Percentiles rank a stretch among this genome's conserved stretches.
These are phyloP conservation scores for Phytophthora pistaciae DNA, from an alignment of 352 stramenopile genomes.

Conservation along the genomic window DNA sequence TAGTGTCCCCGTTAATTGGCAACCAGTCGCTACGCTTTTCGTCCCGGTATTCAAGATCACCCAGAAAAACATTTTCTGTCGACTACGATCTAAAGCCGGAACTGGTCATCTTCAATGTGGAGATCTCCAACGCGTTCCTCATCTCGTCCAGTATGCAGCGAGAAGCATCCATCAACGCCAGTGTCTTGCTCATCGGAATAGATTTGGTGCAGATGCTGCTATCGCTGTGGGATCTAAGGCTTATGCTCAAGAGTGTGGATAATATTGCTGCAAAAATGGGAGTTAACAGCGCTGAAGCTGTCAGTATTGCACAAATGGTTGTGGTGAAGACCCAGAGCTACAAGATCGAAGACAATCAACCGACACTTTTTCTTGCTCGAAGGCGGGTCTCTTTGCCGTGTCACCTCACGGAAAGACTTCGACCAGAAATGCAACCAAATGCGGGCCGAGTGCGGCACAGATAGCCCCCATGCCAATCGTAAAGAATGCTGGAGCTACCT, in stretches of 20 bases:
- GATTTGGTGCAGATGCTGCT: conserved; percentile 40
- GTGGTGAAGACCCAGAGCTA: conserved; percentile 12
- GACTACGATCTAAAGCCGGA: conserved; percentile 44
- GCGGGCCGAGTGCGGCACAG: neutral
- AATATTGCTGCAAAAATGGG: conserved; percentile 15
- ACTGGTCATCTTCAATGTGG: conserved; percentile 53
- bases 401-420: neutral
- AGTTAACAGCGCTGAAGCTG: conserved; percentile 6
- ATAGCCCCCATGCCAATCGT: neutral
- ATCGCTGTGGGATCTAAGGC: conserved; percentile 30
- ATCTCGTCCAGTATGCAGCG: conserved; percentile 50
- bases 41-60: conserved; percentile 22
- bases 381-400: neutral
- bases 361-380: neutral
- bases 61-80: conserved; percentile 19
- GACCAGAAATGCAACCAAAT: neutral
- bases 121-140: conserved; percentile 58
- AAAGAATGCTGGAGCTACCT: too few species aligned
- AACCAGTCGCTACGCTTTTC: conserved; percentile 5
- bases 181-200: conserved; percentile 34
- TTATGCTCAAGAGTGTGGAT: conserved; percentile 23
- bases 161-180: conserved; percentile 32
- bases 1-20: conserved; percentile 11
- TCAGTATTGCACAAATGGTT: conserved; percentile 10
- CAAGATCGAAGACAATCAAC: neutral